These are phyloP conservation scores for Penicillium roqueforti DNA, from an alignment of 495 filamentous ascomycete genomes.

Conservation along the genomic window DNA sequence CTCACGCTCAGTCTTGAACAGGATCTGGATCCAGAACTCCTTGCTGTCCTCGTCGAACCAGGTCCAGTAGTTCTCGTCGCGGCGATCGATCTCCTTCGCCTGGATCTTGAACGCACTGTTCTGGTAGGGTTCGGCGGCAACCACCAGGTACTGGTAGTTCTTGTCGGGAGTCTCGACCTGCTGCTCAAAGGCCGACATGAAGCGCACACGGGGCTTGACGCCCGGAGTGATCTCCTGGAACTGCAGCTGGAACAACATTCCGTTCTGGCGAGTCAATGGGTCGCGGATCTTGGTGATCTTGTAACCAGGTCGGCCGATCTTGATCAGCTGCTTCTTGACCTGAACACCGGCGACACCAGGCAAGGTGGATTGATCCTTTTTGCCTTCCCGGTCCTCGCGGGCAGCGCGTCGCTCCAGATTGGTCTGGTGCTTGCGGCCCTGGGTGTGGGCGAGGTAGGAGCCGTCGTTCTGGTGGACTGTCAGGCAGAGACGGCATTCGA, in stretches of 20 bases:
- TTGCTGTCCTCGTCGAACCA: constrained; percentile 96
- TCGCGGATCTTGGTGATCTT: constrained; percentile 96
- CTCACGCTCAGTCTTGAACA: constrained; percentile 98
- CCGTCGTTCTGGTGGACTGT: constrained; percentile 99
- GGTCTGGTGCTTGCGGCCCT: constrained; percentile 98
- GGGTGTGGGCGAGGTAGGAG: constrained; percentile 97
- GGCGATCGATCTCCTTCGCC: constrained; percentile 86
- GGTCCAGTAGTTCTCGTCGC: constrained; percentile 81
- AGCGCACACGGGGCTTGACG: constrained; percentile 75
- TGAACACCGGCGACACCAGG: constrained; percentile 77
- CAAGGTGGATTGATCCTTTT: constrained; percentile 63
- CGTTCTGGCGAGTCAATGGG: constrained; percentile 83
- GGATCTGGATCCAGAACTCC: constrained; percentile 98
- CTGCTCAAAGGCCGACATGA: constrained; percentile 98
- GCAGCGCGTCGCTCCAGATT: constrained; percentile 97
- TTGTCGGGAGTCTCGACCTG: constrained; percentile 93
- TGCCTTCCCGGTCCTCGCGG: constrained; percentile 84
- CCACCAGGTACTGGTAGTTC: constrained; percentile 87
- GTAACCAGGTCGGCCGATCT: constrained; percentile 96
- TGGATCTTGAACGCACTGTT: constrained; percentile 95
- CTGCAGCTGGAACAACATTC: constrained; percentile 89
- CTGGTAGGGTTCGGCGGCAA: constrained; percentile 97
- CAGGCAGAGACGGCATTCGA: constrained; percentile 95
- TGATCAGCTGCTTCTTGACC: constrained; percentile 83
- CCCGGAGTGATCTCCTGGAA: constrained; percentile 85